Percentiles rank a stretch among this genome's conserved stretches.
Evolutionary conservation across 2,329 filamentous ascomycete genomes (phyloP).

Genomic region (Penicillium palitans): DNA sequence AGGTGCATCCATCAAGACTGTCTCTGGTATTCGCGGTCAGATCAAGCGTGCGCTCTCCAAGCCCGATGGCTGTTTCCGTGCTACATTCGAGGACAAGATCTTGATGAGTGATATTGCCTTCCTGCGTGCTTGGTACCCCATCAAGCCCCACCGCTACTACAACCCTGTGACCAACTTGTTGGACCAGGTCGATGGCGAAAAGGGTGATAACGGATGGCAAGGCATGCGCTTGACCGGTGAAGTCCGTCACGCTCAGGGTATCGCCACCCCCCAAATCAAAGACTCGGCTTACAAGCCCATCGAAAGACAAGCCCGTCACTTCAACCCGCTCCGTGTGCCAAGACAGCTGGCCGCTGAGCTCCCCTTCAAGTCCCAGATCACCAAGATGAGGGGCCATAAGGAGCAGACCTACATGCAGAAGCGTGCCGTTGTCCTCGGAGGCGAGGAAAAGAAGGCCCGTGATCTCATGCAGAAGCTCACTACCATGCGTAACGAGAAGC

Average conservation of each 20-base stretch:
- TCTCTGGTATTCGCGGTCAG: constrained; percentile 91
- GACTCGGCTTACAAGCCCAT: constrained; percentile 80
- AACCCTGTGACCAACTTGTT: constrained; percentile 93
- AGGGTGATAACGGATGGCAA: constrained; percentile 62
- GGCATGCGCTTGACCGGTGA: constrained; percentile 93
- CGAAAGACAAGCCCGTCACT: constrained; percentile 64
- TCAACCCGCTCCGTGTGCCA: constrained; percentile 63
- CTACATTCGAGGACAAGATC: constrained; percentile 98
- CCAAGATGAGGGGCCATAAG: constrained; percentile 74
- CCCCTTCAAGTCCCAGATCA: constrained; percentile 90
- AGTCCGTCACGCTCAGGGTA: constrained; percentile 72
- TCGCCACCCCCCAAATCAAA: constrained; percentile 75
- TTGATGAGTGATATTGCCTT: constrained; percentile 96
- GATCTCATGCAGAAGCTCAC: constrained; percentile 91
- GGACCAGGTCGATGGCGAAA: constrained; percentile 49
- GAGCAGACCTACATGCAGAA: constrained; percentile 90
- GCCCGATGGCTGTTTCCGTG: constrained; percentile 92
- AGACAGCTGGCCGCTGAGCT: constrained; percentile 68
- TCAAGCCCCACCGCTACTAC: constrained; percentile 94
- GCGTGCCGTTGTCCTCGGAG: constrained; percentile 80
- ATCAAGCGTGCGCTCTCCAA: constrained; percentile 95
- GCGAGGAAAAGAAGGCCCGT: constrained; percentile 85
- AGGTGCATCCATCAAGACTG: constrained; percentile 91
- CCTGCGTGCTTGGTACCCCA: constrained; percentile 92
- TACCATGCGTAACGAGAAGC: constrained; percentile 86